Evolutionary conservation across 176 grass and related monocot genomes (phyloP).

Genomic region (Musa schizocarpa): DNA sequence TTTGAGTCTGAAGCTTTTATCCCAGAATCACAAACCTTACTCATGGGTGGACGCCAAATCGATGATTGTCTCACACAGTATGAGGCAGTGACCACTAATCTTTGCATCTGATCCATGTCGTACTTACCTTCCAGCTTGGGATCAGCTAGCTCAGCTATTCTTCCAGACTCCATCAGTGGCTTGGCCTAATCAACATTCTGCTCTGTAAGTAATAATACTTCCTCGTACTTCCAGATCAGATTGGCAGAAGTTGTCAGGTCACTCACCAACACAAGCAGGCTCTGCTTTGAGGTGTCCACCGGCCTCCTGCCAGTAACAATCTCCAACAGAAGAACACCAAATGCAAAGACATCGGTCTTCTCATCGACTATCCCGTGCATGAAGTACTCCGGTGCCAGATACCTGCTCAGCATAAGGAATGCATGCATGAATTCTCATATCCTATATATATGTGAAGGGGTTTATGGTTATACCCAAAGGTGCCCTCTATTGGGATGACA

Average conservation of each 20-base stretch:
- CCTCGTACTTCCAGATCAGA: background rate
- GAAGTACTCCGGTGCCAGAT: conserved; percentile 93
- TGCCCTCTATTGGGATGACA: conserved; percentile 87
- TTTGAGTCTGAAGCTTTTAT: too few relatives aligned
- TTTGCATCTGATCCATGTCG: conserved; percentile 60
- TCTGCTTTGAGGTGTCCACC: conserved; percentile 77
- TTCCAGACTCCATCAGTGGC: conserved; percentile 73
- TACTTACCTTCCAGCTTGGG: conserved; percentile 49
- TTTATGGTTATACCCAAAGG: conserved; percentile 55
- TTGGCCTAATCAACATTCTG: conserved; percentile 45
- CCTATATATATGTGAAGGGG: background rate
- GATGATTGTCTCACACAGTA: conserved; percentile 70
- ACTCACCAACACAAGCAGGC: conserved; percentile 73
- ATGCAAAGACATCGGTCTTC: conserved; percentile 80
- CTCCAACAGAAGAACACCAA: conserved; percentile 68
- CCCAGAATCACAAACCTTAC: conserved; percentile 36
- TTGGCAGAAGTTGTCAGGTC: background rate
- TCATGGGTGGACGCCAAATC: conserved; percentile 71
- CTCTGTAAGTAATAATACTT: background rate
- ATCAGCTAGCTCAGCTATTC: conserved; percentile 55
- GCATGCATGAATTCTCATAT: background rate
- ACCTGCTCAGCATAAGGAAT: conserved; percentile 27
- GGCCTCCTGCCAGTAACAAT: conserved; percentile 74
- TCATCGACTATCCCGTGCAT: conserved; percentile 91
- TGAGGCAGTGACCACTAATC: conserved; percentile 41